Base-by-base conservation (phyloP, 176 grass and related monocot species). In the Zea luxurians region DNA sequence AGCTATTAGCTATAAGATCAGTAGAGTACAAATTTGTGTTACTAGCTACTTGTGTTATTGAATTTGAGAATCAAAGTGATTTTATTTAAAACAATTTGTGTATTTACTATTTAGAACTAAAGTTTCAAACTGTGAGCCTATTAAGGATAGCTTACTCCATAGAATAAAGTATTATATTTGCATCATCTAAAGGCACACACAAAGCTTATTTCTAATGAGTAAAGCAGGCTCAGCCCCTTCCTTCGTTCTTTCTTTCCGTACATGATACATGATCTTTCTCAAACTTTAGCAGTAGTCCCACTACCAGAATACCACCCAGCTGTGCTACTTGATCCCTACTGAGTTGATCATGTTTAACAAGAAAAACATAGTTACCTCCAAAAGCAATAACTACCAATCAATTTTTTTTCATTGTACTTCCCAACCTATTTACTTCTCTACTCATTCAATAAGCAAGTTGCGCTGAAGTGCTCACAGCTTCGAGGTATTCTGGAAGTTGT, bases 371-470 rank as follows among this genome's bases (percentile, higher is more conserved):
- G 9, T 67, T 68, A 58, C 27, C 15, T n/a, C 27, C 10, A 52
- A 61, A 41, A 37, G 37, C 34, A 61, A 62, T 34, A 77, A 68
- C 46, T 77, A 54, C 64, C 15, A 13, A 50, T 70, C 61, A 58
- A 37, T 27, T 27, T 57, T 47, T 70, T 54, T 35, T 60, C 59
- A 34, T 48, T 83, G 4, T 13, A 18, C 18, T 21, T 61, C 52
- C 49, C 7, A 36, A 76, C 68, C 61, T 41, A 83, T 60, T 64
- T 2, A 17, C 2, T 60, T 47, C 8, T 80, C 21, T n/a, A 4
- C 78, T 21, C 21, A 4, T 70, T 77, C 13, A 58, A 60, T 27
- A 60, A 55, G n/a, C 2, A 20, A 27, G 41, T 11, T 73, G 69
- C 47, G 35, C 69, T 55, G 48, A 57, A 50, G 7, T 34, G 11